phyloP scores from a whole-genome alignment of 2,329 filamentous ascomycete genomes.

The Cryphonectria nitschkei region DNA sequence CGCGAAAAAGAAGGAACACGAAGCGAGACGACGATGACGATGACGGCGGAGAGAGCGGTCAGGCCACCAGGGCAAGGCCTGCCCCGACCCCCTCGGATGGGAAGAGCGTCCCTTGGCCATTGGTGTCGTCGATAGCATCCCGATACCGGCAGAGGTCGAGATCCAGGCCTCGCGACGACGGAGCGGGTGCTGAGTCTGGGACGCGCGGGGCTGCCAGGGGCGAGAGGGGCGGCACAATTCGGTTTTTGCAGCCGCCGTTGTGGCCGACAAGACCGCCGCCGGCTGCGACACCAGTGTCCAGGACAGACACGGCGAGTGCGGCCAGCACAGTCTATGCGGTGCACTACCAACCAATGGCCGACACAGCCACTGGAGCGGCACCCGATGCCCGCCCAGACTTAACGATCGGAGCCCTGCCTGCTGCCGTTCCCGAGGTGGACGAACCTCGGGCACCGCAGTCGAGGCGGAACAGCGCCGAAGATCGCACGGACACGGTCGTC shows the following conservation, averaged over 20 bases:
- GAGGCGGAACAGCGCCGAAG: slow-evolving; percentile 13
- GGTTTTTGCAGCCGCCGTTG: slow-evolving; percentile 52
- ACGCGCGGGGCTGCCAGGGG: slow-evolving; percentile 33
- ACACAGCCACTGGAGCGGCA: slow-evolving; percentile 52
- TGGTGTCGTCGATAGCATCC: slow-evolving; percentile 45
- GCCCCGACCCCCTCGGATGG: slow-evolving; percentile 32
- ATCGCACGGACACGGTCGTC: slow-evolving; percentile 19
- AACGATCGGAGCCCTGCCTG: slow-evolving; percentile 21
- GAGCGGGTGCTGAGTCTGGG: slow-evolving; percentile 27
- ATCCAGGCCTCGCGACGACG: slow-evolving; percentile 32
- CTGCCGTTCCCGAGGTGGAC: slow-evolving; percentile 40
- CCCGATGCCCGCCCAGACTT: slow-evolving; percentile 39
- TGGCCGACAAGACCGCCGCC: slow-evolving; percentile 61
- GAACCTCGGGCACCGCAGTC: slow-evolving; percentile 35
- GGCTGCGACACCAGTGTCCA: slow-evolving; percentile 60
- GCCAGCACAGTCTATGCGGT: slow-evolving; percentile 68
- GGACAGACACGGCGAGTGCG: slow-evolving; percentile 65
- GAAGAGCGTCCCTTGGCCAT: slow-evolving; percentile 44
- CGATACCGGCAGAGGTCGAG: slow-evolving; percentile 40
- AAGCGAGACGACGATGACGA: slow-evolving; percentile 37
- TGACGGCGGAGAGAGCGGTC: slow-evolving; percentile 37
- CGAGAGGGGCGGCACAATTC: slow-evolving; percentile 33
- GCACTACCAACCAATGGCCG: slow-evolving; percentile 62
- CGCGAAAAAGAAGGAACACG: slow-evolving; percentile 41
- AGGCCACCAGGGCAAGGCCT: slow-evolving; percentile 22